Base-by-base conservation (phyloP, 768 basidiomycete species). In the Flagelloscypha sp. region DNA sequence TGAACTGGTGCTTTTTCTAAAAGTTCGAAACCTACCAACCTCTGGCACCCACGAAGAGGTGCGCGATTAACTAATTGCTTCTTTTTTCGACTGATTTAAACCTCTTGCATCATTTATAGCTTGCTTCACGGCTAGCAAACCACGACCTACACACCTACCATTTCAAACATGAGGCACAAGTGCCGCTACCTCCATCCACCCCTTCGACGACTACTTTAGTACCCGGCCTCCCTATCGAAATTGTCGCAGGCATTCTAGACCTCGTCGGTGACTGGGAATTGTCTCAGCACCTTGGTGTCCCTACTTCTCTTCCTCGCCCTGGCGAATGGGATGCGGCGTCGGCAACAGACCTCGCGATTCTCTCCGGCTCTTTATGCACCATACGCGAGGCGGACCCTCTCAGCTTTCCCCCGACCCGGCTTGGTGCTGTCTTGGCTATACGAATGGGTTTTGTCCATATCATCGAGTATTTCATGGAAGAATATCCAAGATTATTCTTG, bases 201-300 rank as follows among this genome's bases (percentile, higher is more conserved):
- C 49, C 52, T 22, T 51, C 57, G 5, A 54, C 61, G 25, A 51
- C 55, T 3, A 56, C 57, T n/a, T 54, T 48, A 42, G 54, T 58
- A 0, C 74, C 74, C 21, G 78, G 82, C 53, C 68, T 89, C 22
- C 85, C 85, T 0, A 64, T 79, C 36, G 86, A 89, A 53, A 70
- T 89, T 25, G 55, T 88, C 18, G 78, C 80, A 7, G 72, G 81
- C 33, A 85, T 88, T 41, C 56, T 88, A 56, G 82, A 88, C 39
- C 73, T 81, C 45, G 55, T 86, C 7, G 84, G 80, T 10, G 80
- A 87, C 53, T 93, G 87, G 85, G 83, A 89, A 47, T 75, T 93
- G 7, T 66, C 79, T 9, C 79, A 75, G 41, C 79, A 88, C 10
- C 73, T 90, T 23, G 76, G 79, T 13, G 62, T 89, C 1, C 82